A percentile compares a stretch with the other conserved stretches of the same genome.
Conservation (phyloP, 208 protist species). For the Leishmania gerbilli region DNA sequence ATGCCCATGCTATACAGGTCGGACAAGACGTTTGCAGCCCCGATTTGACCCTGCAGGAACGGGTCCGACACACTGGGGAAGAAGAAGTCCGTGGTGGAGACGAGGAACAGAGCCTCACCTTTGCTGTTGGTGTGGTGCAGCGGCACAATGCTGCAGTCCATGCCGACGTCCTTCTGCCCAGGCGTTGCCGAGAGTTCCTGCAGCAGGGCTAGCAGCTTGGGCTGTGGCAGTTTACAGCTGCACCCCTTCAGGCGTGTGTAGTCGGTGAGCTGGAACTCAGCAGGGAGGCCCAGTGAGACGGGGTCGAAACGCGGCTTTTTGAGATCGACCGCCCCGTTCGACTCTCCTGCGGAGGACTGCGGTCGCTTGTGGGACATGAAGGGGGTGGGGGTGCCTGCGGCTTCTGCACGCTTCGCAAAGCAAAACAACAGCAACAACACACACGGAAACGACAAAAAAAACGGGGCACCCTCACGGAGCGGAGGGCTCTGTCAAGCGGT, state of each 20-base stretch:
- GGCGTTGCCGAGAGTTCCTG: slow-evolving; percentile 65
- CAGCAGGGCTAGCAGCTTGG: slow-evolving; percentile 89
- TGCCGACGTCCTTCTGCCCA: slow-evolving; percentile 80
- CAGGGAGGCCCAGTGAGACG: slow-evolving; percentile 62
- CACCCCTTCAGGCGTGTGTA: slow-evolving; percentile 91
- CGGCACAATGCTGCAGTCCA: slow-evolving; percentile 95
- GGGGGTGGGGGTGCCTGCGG: background rate
- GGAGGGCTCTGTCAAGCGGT: background rate
- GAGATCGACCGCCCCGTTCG: slow-evolving; percentile 9
- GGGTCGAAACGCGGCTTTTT: slow-evolving; percentile 77
- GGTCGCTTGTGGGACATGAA: slow-evolving; percentile 21
- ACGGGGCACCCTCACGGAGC: background rate
- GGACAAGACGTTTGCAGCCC: slow-evolving; percentile 96
- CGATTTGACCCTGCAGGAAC: slow-evolving; percentile 94
- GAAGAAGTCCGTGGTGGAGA: slow-evolving; percentile 98
- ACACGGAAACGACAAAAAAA: background rate
- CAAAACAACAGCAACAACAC: background rate
- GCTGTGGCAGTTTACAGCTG: slow-evolving; percentile 95
- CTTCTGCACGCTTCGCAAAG: background rate
- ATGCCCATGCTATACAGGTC: slow-evolving; percentile 97
- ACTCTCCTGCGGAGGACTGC: slow-evolving; percentile 20
- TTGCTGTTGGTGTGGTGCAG: slow-evolving; percentile 54
- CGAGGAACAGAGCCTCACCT: slow-evolving; percentile 74
- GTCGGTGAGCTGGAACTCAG: slow-evolving; percentile 88
- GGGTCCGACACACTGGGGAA: slow-evolving; percentile 97